These are phyloP conservation scores for Sporothrix globosa DNA, from an alignment of 2,329 filamentous ascomycete species.

Conservation along the genomic window DNA sequence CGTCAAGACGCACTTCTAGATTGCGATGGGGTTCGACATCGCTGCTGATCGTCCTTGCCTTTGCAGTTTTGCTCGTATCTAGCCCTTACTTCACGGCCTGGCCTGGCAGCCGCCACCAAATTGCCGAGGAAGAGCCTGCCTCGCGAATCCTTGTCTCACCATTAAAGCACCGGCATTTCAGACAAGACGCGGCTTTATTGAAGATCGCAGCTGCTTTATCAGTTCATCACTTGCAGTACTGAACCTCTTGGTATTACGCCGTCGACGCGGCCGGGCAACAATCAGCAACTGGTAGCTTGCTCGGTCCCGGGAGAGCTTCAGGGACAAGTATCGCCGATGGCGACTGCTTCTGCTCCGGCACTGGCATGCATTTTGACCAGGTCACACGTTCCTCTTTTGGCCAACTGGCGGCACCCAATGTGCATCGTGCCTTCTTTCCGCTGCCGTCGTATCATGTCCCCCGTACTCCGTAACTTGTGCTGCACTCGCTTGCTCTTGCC, in stretches of 20 bases:
- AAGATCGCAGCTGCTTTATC: neutral
- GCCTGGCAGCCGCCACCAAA: neutral
- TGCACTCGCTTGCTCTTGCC: constrained; percentile 16
- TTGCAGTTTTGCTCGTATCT: neutral
- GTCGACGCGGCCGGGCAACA: constrained; percentile 4
- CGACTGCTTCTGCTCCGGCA: neutral
- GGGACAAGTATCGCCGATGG: neutral
- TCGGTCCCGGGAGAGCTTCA: neutral
- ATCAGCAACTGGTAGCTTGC: constrained; percentile 11
- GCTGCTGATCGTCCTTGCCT: constrained; percentile 17
- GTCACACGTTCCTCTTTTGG: constrained; percentile 4
- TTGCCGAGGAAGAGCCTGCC: constrained; percentile 13
- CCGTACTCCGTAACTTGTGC: neutral
- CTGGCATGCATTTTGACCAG: constrained; percentile 3
- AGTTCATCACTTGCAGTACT: neutral
- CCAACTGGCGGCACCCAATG: neutral
- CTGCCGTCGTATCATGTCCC: too few species aligned
- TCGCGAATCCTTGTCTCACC: constrained; percentile 29
- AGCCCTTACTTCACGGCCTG: constrained; percentile 13
- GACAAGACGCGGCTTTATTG: constrained; percentile 8
- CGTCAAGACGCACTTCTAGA: neutral
- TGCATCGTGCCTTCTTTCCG: constrained; percentile 3
- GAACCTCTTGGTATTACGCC: neutral
- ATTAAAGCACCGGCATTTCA: constrained; percentile 18
- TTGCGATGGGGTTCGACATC: constrained; percentile 19